These are phyloP conservation scores for Metschnikowia reukaufii DNA, from an alignment of 805 yeast species.

Conservation along the genomic window DNA sequence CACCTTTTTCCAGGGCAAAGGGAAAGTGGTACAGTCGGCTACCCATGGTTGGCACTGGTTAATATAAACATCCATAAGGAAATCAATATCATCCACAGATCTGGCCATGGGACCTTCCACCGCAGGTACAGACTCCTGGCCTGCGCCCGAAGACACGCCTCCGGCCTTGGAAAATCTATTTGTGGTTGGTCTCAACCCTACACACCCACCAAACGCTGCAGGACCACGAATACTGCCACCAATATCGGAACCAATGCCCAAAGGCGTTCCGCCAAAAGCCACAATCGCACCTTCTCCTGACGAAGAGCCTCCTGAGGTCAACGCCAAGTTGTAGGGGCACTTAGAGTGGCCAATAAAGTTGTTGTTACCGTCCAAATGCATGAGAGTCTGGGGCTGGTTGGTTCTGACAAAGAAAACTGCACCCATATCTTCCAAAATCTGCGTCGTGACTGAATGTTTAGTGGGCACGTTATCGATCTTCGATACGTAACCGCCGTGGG, in stretches of 20 bases:
- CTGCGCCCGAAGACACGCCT: slow-evolving; percentile 56
- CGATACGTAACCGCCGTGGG: slow-evolving; percentile 61
- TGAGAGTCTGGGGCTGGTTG: slow-evolving; percentile 65
- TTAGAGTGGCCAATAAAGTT: slow-evolving; percentile 59
- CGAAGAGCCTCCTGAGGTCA: slow-evolving; percentile 71
- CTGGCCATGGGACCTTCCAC: slow-evolving; percentile 71
- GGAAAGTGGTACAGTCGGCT: slow-evolving; percentile 46
- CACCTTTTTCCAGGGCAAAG: slow-evolving; percentile 55
- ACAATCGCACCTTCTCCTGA: slow-evolving; percentile 72
- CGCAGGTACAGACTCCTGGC: slow-evolving; percentile 64
- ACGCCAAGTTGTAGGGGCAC: slow-evolving; percentile 56
- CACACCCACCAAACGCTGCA: slow-evolving; percentile 61
- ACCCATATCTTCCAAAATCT: slow-evolving; percentile 50
- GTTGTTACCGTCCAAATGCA: slow-evolving; percentile 66
- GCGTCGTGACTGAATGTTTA: slow-evolving; percentile 48
- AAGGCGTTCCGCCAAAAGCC: slow-evolving; percentile 56
- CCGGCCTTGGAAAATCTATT: slow-evolving; percentile 47
- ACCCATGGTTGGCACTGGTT: slow-evolving; percentile 68
- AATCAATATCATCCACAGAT: slow-evolving; percentile 63
- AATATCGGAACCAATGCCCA: slow-evolving; percentile 70
- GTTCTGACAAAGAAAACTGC: slow-evolving; percentile 67
- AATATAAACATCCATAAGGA: slow-evolving; percentile 62
- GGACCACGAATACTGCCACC: slow-evolving; percentile 73
- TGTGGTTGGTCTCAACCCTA: slow-evolving; percentile 63
- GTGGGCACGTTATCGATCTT: slow-evolving; percentile 47